Conservation (phyloP, 306 rosid species). For the Cyamopsis tetragonoloba region DNA sequence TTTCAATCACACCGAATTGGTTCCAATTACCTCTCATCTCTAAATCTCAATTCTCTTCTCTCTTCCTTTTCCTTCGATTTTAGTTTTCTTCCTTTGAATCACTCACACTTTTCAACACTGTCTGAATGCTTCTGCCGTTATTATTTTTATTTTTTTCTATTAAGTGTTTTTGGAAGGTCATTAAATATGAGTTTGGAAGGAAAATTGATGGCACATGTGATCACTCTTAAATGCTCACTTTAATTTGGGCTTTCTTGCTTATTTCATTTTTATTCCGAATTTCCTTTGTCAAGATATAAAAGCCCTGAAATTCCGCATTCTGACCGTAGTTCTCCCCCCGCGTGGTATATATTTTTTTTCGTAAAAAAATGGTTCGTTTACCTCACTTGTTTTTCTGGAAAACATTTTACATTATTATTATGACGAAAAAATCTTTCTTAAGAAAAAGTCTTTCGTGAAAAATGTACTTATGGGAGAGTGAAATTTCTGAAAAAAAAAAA, state of each 20-base stretch:
- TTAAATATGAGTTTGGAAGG: constrained; percentile 32
- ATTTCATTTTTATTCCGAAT: neutral
- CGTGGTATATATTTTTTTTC: neutral
- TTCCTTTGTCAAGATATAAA: neutral
- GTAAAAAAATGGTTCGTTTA: neutral
- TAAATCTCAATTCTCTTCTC: too few species aligned
- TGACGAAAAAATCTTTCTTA: too few species aligned
- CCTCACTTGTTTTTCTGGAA: too few species aligned
- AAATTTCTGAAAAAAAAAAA: too few species aligned
- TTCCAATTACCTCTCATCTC: constrained; percentile 47
- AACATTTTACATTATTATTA: too few species aligned
- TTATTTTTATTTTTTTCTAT: constrained; percentile 18
- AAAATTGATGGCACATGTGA: constrained; percentile 63
- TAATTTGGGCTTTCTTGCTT: constrained; percentile 21
- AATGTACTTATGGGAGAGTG: too few species aligned
- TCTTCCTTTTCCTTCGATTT: too few species aligned
- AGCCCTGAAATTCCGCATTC: neutral
- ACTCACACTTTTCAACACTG: constrained; percentile 18
- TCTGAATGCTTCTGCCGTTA: constrained; percentile 20
- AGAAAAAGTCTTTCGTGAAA: too few species aligned
- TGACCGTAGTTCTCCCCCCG: neutral
- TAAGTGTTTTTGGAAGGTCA: constrained; percentile 28
- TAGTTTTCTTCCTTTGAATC: neutral
- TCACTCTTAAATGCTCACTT: constrained; percentile 56
- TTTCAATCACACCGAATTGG: constrained; percentile 57